Evolutionary conservation across 108 stramenopile genomes (phyloP).

Genomic region (Schizochytrium sp.): DNA sequence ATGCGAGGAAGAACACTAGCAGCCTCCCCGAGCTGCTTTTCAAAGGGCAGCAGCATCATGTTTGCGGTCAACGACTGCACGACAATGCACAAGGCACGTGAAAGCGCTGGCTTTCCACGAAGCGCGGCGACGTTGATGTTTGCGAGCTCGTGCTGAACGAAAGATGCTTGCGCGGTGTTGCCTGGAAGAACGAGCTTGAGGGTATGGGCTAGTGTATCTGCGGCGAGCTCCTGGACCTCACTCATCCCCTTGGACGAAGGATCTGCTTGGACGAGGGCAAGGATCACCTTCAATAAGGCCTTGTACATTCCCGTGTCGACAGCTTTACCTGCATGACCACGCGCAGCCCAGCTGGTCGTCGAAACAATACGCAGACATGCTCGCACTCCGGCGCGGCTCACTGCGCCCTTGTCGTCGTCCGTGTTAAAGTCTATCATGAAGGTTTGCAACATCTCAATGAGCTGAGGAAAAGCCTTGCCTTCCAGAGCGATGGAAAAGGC

Average conservation of each 20-base stretch:
- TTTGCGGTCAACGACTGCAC: background rate
- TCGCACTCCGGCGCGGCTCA: no score
- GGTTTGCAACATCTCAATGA: no score
- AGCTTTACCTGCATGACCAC: no score
- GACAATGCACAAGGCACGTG: background rate
- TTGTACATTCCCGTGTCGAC: no score
- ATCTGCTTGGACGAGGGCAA: background rate
- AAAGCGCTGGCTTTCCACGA: background rate
- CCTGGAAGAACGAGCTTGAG: background rate
- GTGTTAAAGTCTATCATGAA: no score
- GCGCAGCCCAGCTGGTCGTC: no score
- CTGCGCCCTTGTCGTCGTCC: no score
- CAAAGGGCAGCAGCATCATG: background rate
- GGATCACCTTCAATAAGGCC: background rate
- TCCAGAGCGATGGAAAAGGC: no score
- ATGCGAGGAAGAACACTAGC: background rate
- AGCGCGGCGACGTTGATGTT: background rate
- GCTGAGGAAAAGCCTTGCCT: no score
- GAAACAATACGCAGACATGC: no score
- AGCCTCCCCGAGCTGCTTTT: background rate
- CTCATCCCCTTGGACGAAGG: background rate
- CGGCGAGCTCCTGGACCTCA: background rate
- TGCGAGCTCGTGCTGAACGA: background rate
- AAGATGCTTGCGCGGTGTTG: background rate
- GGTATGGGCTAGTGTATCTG: background rate